These are phyloP conservation scores for Ceratocystiopsis brevicomis DNA, from an alignment of 2,329 filamentous ascomycete genomes.

Conservation along the genomic window DNA sequence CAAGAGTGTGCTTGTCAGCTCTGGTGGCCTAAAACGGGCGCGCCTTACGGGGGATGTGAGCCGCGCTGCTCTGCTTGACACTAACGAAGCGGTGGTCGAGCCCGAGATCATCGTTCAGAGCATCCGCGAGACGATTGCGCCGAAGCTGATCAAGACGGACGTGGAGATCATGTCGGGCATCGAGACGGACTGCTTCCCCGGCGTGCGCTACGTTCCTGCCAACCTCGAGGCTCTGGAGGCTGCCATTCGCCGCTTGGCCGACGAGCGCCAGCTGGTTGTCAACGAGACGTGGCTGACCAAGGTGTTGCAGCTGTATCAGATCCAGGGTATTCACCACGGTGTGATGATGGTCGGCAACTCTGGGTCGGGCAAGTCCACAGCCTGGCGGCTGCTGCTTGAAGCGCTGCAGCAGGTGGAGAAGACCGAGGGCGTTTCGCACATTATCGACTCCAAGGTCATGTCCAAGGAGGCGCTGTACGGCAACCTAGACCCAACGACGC, in stretches of 20 bases:
- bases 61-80: slow-evolving; percentile 15
- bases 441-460: slow-evolving; percentile 99
- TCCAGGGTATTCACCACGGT: slow-evolving; percentile 93
- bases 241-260: slow-evolving; percentile 66
- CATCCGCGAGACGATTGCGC: slow-evolving; percentile 92
- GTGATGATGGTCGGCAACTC: slow-evolving; percentile 99
- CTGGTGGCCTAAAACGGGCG: slow-evolving; percentile 80
- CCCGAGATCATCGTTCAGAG: slow-evolving; percentile 98
- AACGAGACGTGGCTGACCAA: slow-evolving; percentile 97
- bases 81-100: slow-evolving; percentile 59
- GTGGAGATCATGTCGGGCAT: slow-evolving; percentile 75
- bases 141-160: slow-evolving; percentile 85
- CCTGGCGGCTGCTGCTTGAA: slow-evolving; percentile 83
- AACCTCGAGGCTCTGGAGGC: slow-evolving; percentile 61
- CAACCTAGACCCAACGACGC: slow-evolving; percentile 84
- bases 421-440: slow-evolving; percentile 84
- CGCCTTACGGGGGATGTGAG: slow-evolving; percentile 42
- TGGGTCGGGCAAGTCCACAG: slow-evolving; percentile 88
- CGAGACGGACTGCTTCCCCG: slow-evolving; percentile 74
- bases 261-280: slow-evolving; percentile 70
- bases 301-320: slow-evolving; percentile 90
- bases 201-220: slow-evolving; percentile 80
- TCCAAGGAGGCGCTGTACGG: slow-evolving; percentile 96
- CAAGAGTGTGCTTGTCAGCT: slow-evolving; percentile 97
- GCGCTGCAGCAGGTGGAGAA: slow-evolving; percentile 81